Conservation (phyloP, 345 rosid species). For the Euclidium syriacum region DNA sequence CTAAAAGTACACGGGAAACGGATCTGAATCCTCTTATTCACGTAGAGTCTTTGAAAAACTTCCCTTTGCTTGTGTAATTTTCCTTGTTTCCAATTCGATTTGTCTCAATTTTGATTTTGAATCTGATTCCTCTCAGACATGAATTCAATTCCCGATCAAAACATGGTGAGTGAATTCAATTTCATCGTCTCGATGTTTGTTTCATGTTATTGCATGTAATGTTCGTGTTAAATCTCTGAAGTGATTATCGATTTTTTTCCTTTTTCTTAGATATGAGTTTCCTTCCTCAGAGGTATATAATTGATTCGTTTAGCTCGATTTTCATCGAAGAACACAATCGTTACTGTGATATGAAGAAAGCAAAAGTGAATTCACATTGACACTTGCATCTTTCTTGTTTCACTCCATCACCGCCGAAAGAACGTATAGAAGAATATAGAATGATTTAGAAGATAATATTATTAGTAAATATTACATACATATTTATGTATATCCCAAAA, state of each 20-base stretch:
- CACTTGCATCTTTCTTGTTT: background rate
- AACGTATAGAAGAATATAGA: no score
- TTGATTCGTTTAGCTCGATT: conserved; percentile 60
- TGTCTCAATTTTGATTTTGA: background rate
- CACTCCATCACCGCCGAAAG: no score
- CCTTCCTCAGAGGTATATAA: conserved; percentile 44
- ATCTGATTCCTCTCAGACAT: conserved; percentile 13
- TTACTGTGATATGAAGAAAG: background rate
- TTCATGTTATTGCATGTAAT: conserved; percentile 58
- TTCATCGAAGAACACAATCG: conserved; percentile 32
- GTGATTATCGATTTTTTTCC: conserved; percentile 42
- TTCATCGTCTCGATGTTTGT: conserved; percentile 1
- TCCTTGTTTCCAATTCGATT: background rate
- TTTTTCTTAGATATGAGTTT: conserved; percentile 48
- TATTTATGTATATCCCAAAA: no score
- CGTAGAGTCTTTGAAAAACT: background rate
- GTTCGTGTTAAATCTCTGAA: conserved; percentile 44
- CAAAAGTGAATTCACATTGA: background rate
- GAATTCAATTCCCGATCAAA: background rate
- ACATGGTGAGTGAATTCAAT: conserved; percentile 14
- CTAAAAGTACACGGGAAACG: no score
- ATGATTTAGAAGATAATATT: no score
- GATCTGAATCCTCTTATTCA: background rate
- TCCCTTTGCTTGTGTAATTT: background rate
- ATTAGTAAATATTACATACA: no score